A percentile compares a stretch with the other conserved stretches of the same genome.
Evolutionary conservation across 108 stramenopile species (phyloP).

Genomic region (Nannochloropsis gaditana): DNA sequence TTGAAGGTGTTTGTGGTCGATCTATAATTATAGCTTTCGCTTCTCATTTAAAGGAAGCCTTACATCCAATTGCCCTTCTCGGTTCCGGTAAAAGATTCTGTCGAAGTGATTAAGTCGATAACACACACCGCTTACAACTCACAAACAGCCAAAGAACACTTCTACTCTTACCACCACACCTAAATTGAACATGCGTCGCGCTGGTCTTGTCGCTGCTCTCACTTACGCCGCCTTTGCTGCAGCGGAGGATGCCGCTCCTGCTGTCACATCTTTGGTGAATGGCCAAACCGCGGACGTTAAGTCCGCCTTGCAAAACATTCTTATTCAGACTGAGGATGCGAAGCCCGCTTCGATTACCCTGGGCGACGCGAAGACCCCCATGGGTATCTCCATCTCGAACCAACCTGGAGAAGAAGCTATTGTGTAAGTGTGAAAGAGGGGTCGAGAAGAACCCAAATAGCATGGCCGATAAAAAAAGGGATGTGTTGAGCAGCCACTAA

Average conservation of each 20-base stretch:
- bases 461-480: not conserved
- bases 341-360: not conserved
- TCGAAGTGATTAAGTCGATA: no score
- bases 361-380: not conserved
- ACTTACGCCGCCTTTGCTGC: constrained; percentile 15
- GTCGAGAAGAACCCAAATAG: not conserved
- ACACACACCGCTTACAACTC: no score
- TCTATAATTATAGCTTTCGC: no score
- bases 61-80: no score
- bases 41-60: no score
- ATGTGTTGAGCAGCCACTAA: not conserved
- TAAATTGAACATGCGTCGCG: not conserved
- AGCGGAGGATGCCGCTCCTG: not conserved
- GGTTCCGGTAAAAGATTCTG: no score
- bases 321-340: not conserved
- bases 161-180: not conserved
- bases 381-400: not conserved
- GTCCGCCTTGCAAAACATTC: constrained; percentile 6
- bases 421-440: not conserved
- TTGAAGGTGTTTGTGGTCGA: no score
- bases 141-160: not conserved
- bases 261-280: not conserved
- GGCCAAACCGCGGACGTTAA: constrained; percentile 9
- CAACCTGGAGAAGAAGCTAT: not conserved
- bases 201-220: not conserved